These are phyloP conservation scores for Halenospora varia DNA, from an alignment of 495 filamentous ascomycete genomes.

Conservation along the genomic window DNA sequence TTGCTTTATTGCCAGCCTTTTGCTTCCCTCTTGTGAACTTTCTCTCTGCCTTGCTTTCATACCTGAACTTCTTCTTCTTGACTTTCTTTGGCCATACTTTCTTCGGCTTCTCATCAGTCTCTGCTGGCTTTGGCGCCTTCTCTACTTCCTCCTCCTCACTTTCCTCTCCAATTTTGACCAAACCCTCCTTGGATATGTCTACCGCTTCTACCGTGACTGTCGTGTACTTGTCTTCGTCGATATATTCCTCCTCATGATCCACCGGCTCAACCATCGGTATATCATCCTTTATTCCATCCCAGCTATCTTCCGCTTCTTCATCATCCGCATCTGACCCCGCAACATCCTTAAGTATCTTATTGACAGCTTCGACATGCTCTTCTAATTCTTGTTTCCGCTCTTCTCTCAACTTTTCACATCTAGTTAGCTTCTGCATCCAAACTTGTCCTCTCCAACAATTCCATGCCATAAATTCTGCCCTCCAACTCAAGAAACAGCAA, in stretches of 20 bases:
- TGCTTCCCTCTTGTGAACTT: constrained; percentile 63
- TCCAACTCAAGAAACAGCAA: not conserved
- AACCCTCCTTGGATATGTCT: constrained; percentile 67
- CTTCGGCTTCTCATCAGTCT: constrained; percentile 34
- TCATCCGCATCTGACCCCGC: constrained; percentile 48
- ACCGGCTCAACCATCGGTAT: constrained; percentile 44
- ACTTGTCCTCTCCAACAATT: not conserved
- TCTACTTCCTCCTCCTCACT: constrained; percentile 44
- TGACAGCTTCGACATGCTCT: constrained; percentile 69
- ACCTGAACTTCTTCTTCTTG: constrained; percentile 88
- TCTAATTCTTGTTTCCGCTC: constrained; percentile 75
- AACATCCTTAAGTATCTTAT: constrained; percentile 47
- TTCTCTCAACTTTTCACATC: constrained; percentile 61
- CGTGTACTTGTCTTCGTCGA: constrained; percentile 93
- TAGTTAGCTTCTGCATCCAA: constrained; percentile 5
- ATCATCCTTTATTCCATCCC: constrained; percentile 50
- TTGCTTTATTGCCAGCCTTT: constrained; percentile 50
- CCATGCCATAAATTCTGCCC: not conserved
- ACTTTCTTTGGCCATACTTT: constrained; percentile 60
- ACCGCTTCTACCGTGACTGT: constrained; percentile 94
- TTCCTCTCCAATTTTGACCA: constrained; percentile 47
- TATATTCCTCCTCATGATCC: constrained; percentile 86
- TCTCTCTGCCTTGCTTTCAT: constrained; percentile 78
- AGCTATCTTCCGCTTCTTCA: constrained; percentile 51
- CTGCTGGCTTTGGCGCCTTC: constrained; percentile 26